Conservation (phyloP, 768 basidiomycete species). For the Nidularia pulvinata region DNA sequence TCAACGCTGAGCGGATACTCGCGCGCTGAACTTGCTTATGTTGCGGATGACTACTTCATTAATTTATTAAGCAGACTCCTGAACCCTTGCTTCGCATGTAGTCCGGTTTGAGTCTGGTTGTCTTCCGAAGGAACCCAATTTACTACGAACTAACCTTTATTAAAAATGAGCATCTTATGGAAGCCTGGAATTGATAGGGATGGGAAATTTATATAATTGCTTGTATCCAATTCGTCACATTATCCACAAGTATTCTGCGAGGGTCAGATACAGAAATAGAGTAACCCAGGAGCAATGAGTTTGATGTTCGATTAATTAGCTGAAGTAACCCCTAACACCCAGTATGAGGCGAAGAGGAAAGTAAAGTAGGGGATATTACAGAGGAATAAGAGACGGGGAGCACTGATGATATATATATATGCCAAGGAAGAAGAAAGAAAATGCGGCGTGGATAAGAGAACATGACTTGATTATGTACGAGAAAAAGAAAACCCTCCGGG, state of each 20-base stretch:
- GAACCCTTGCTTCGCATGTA: no score
- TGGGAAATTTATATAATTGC: not conserved
- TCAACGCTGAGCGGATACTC: no score
- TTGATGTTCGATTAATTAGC: slow-evolving; percentile 13
- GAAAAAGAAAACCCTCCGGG: slow-evolving; percentile 19
- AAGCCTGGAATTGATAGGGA: no score
- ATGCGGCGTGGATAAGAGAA: not conserved
- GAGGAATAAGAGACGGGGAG: slow-evolving; percentile 15
- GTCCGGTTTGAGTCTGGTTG: no score
- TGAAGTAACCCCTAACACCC: slow-evolving; percentile 15
- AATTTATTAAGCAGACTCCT: no score
- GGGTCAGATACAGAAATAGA: slow-evolving; percentile 8
- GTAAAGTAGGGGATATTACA: slow-evolving; percentile 32
- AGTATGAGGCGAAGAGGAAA: slow-evolving; percentile 7
- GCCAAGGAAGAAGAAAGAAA: not conserved
- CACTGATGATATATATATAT: slow-evolving; percentile 3
- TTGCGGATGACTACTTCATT: no score
- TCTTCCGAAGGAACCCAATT: no score
- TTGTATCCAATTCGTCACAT: not conserved
- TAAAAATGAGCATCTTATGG: no score
- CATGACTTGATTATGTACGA: slow-evolving; percentile 12
- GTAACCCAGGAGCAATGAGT: slow-evolving; percentile 4
- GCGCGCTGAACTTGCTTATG: no score
- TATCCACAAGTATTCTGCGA: not conserved
- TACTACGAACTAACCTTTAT: no score